Evolutionary conservation across 2,329 filamentous ascomycete species (phyloP).

Genomic region (Aspergillus amoenus): DNA sequence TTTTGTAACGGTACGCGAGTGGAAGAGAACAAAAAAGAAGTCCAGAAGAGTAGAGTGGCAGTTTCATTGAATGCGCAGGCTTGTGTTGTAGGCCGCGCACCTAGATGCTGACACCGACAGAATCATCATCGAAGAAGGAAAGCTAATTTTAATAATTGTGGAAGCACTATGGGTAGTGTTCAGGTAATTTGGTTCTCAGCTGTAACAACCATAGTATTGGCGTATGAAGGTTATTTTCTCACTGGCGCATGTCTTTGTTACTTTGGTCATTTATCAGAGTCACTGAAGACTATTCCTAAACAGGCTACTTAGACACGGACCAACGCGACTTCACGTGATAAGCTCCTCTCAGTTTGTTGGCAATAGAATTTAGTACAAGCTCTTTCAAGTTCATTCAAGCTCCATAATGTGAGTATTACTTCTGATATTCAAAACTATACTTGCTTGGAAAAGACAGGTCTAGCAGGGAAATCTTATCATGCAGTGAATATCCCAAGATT

Average conservation of each 20-base stretch:
- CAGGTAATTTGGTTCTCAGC: not conserved
- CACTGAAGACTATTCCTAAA: conserved; percentile 1
- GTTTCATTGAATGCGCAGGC: not conserved
- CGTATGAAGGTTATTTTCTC: not conserved
- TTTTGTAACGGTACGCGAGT: not conserved
- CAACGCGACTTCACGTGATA: not conserved
- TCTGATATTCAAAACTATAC: not conserved
- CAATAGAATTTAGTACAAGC: not conserved
- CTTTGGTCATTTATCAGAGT: not conserved
- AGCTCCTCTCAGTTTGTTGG: not conserved
- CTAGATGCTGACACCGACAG: not conserved
- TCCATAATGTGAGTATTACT: too few relatives aligned
- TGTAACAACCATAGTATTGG: not conserved
- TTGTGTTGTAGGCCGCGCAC: not conserved
- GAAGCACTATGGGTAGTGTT: not conserved
- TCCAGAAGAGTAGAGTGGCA: not conserved
- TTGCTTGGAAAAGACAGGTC: not conserved
- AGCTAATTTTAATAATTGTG: not conserved
- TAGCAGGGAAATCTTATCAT: not conserved
- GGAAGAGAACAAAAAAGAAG: not conserved
- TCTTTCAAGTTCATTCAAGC: too few relatives aligned
- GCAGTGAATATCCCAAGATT: not conserved
- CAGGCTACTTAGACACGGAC: not conserved
- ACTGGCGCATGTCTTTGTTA: not conserved
- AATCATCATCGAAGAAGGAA: conserved; percentile 1